Percentiles rank a stretch among this genome's conserved stretches.
phyloP scores from a whole-genome alignment of 2,329 filamentous ascomycete genomes.

The Cladophialophora psammophila region DNA sequence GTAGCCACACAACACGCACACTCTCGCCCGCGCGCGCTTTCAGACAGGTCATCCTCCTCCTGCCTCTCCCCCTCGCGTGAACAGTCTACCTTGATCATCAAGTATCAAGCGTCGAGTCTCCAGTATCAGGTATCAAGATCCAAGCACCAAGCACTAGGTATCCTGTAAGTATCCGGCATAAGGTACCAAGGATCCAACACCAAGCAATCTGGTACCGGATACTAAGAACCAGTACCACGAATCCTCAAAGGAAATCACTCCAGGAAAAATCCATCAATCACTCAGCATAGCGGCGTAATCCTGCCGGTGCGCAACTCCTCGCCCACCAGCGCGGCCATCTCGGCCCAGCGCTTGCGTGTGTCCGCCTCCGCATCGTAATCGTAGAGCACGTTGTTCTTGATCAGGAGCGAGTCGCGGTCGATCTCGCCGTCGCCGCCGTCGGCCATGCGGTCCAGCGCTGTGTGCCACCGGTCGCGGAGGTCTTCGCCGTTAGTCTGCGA shows the following conservation, averaged over 20 bases:
- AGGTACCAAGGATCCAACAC: no score
- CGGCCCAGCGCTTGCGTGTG: constrained; percentile 52
- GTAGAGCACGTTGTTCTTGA: constrained; percentile 57
- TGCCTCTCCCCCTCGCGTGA: no score
- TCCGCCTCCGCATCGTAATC: constrained; percentile 58
- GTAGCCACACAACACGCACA: no score
- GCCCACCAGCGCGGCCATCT: constrained; percentile 49
- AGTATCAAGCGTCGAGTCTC: no score
- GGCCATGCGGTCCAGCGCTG: constrained; percentile 55
- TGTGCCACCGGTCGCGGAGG: constrained; percentile 61
- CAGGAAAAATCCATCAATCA: neutral
- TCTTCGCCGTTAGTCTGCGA: constrained; percentile 58
- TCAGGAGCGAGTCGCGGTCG: constrained; percentile 57
- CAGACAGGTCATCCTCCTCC: no score
- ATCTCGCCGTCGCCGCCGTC: constrained; percentile 58
- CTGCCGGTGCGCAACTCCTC: constrained; percentile 48
- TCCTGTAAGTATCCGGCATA: no score
- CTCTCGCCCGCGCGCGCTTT: no score
- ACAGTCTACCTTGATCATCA: no score
- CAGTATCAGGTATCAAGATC: no score
- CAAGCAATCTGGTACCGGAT: no score
- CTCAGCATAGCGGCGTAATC: constrained; percentile 50
- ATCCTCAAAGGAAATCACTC: neutral
- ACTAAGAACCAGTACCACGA: no score
- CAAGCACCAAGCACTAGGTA: no score